Percentiles rank a stretch among this genome's conserved stretches.
phyloP scores from a whole-genome alignment of 73 alveolate genomes.

The Paramecium tetraurelia region DNA sequence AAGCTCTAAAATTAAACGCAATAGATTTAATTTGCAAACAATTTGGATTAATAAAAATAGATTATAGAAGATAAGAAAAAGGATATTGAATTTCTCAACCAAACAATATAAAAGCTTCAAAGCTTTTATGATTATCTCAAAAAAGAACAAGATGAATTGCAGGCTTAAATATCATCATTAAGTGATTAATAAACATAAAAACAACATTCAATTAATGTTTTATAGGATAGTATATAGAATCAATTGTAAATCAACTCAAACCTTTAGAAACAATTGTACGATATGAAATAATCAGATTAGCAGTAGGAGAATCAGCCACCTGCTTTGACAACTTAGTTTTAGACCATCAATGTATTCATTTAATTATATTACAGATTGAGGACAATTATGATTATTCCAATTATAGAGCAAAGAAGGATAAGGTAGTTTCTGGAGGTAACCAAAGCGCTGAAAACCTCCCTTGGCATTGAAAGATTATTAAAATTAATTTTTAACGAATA shows the following conservation, averaged over 20 bases:
- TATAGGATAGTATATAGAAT: not conserved
- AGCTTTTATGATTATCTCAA: not conserved
- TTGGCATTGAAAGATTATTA: slow-evolving; percentile 3
- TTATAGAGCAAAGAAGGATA: not conserved
- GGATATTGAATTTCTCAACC: not conserved
- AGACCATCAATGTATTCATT: not conserved
- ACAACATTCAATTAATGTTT: not conserved
- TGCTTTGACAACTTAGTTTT: not conserved
- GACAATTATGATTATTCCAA: not conserved
- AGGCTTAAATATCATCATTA: not conserved
- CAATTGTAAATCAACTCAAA: not conserved
- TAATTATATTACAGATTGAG: not conserved
- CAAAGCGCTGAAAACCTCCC: not conserved
- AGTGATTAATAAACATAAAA: not conserved
- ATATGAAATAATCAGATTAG: not conserved
- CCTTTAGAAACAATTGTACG: not conserved
- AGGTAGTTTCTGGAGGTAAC: not conserved
- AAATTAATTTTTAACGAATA: not conserved
- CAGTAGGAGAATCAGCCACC: not conserved
- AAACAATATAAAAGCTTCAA: not conserved
- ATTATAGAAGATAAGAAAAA: not conserved
- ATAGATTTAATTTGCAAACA: not conserved
- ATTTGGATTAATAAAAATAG: not conserved
- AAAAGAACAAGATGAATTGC: not conserved
- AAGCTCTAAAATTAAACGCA: not conserved